Percentiles rank a stretch among this genome's conserved stretches.
Evolutionary conservation across 306 rosid species (phyloP).

Genomic region (Dryas octopetala): DNA sequence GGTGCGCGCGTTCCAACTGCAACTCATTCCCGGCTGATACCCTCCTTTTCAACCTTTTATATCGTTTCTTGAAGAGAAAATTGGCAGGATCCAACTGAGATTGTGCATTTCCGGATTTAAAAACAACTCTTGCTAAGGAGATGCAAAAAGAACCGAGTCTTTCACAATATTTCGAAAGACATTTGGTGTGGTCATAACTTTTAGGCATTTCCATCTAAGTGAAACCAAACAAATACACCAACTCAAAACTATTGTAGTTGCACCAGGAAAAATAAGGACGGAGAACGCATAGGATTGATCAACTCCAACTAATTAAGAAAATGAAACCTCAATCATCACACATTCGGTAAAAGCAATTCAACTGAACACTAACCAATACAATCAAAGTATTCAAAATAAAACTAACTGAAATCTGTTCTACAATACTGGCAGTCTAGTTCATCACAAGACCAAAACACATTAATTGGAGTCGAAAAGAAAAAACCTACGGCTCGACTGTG

Average conservation of each 20-base stretch:
- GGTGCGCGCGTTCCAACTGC: too few species aligned
- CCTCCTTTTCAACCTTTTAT: too few species aligned
- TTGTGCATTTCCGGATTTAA: too few species aligned
- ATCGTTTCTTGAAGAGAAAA: too few species aligned
- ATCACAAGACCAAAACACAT: conserved; percentile 8
- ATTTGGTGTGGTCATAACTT: background rate
- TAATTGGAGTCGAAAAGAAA: background rate
- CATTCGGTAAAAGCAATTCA: background rate
- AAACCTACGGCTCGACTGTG: conserved; percentile 69
- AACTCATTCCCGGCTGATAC: too few species aligned
- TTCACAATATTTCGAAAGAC: too few species aligned
- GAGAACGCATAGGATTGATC: background rate
- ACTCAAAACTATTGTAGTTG: background rate
- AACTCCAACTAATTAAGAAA: conserved; percentile 1
- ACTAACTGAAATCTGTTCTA: background rate
- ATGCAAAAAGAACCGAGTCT: too few species aligned
- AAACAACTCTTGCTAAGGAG: too few species aligned
- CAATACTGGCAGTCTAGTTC: conserved; percentile 18
- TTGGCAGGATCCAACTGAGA: too few species aligned
- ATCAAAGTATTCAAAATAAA: conserved; percentile 10
- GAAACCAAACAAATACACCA: background rate
- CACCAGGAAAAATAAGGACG: background rate
- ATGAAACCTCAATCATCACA: conserved; percentile 1
- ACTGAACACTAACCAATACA: background rate
- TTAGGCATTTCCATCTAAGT: background rate